Base-by-base conservation (phyloP, 805 yeast species). In the Suhomyces canberraensis region DNA sequence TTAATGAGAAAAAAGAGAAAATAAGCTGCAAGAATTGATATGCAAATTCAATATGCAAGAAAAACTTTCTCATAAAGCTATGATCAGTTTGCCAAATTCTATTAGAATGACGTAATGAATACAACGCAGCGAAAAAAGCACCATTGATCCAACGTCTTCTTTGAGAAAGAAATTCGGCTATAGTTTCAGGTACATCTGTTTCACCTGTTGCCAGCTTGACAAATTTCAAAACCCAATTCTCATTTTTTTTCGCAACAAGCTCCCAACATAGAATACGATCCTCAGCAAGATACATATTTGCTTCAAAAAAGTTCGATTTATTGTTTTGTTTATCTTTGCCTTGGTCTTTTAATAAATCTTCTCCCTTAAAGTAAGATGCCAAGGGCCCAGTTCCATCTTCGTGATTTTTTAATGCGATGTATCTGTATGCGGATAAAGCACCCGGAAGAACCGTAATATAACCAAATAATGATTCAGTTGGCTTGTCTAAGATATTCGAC, bases 401-500 rank as follows among this genome's bases (percentile, higher is more conserved):
- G 51, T 86, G 86, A 54, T 89, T 87, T 46, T 75, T 76, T 40
- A 91, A 68, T 0, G 98, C 98, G 37, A 87, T 75, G 55, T 84
- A 91, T 52, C 98, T 73, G 60, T 91, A 91, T 1, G 98, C 97
- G 0, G 96, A 88, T 39, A 91, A 68, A 0, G 98, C 98, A 59
- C 98, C 98, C 0, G 98, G 98, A 25, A 91, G 70, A 26, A 91
- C 98, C 4, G 93, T 75, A 39, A 91, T 90, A 58, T 90, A 91
- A 16, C 98, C 98, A 60, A 91, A 91, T 3, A 78, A 77, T 19
- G 95, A 84, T 61, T 91, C 98, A 52, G 90, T 71, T 2, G 98
- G 98, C 56, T 91, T 91, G 61, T 91, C 98, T 33, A 91, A 67
- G 46, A 91, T 89, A 54, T 91, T 91, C n/a, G 97, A 89, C 83